phyloP scores from a whole-genome alignment of 371 early-diverging fungal genomes.

The Actinomucor elegans region DNA sequence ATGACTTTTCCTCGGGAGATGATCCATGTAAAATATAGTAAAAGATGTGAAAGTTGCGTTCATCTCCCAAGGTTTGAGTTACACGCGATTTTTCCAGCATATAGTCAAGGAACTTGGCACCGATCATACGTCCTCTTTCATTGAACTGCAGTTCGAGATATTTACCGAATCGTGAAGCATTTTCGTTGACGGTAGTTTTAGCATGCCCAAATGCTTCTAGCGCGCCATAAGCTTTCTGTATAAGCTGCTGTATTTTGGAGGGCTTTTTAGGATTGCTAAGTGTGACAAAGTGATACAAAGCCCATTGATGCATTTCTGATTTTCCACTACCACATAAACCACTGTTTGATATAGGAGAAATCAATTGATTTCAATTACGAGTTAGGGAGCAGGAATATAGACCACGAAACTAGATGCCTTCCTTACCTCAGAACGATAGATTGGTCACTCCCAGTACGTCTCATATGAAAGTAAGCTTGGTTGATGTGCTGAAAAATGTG shows the following conservation, averaged over 20 bases:
- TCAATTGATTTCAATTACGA: too few species aligned
- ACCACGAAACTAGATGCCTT: neutral
- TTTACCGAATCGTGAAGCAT: constrained; percentile 89
- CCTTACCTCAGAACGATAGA: constrained; percentile 38
- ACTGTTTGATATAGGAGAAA: constrained; percentile 43
- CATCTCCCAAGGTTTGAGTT: constrained; percentile 45
- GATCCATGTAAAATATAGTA: constrained; percentile 72
- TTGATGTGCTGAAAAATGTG: constrained; percentile 45
- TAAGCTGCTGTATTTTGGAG: constrained; percentile 61
- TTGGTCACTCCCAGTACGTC: constrained; percentile 45
- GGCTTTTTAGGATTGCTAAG: constrained; percentile 76
- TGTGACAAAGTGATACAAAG: constrained; percentile 65
- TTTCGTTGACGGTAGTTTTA: constrained; percentile 62
- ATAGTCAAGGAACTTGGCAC: constrained; percentile 85
- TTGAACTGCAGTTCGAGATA: constrained; percentile 92
- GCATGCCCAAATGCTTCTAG: constrained; percentile 89
- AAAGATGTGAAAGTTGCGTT: constrained; percentile 92
- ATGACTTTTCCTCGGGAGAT: constrained; percentile 27
- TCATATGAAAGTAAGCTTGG: constrained; percentile 45
- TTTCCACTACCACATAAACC: constrained; percentile 88
- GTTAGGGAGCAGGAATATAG: neutral
- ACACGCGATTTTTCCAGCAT: constrained; percentile 86
- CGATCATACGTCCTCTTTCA: constrained; percentile 79
- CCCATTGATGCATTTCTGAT: constrained; percentile 65
- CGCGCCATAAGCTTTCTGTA: constrained; percentile 40